These are phyloP conservation scores for Mallotus nudiflorus DNA, from an alignment of 345 rosid genomes.

Conservation along the genomic window DNA sequence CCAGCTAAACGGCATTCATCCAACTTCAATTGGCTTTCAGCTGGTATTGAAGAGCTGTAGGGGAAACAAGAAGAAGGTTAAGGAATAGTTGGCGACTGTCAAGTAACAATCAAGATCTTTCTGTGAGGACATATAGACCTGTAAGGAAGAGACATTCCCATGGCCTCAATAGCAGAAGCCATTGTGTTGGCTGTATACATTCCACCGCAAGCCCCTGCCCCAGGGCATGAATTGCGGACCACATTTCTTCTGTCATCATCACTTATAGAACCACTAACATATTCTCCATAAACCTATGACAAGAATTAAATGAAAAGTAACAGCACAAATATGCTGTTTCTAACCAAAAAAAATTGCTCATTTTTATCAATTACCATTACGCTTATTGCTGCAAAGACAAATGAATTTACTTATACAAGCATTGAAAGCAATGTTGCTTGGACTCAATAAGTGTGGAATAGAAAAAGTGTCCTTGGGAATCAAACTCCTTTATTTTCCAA, in stretches of 20 bases:
- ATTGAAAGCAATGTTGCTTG: no score
- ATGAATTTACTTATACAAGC: background rate
- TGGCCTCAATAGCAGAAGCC: conserved; percentile 99
- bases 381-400: conserved; percentile 7
- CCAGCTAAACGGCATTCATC: conserved; percentile 96
- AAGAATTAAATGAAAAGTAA: conserved; percentile 2
- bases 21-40: conserved; percentile 87
- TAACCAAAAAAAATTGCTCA: background rate
- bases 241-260: conserved; percentile 78
- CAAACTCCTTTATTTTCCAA: background rate
- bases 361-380: background rate
- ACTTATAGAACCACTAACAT: conserved; percentile 74
- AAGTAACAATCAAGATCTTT: conserved; percentile 8
- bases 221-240: conserved; percentile 83
- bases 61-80: conserved; percentile 12
- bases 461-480: background rate
- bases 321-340: background rate
- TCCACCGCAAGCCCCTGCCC: conserved; percentile 99
- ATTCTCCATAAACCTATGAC: conserved; percentile 81
- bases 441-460: background rate
- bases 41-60: conserved; percentile 91
- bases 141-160: conserved; percentile 99
- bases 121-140: conserved; percentile 45
- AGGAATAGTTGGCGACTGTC: conserved; percentile 3
- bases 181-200: conserved; percentile 99